These are phyloP conservation scores for Elaeis guineensis DNA, from an alignment of 176 grass and related monocot species.

Conservation along the genomic window DNA sequence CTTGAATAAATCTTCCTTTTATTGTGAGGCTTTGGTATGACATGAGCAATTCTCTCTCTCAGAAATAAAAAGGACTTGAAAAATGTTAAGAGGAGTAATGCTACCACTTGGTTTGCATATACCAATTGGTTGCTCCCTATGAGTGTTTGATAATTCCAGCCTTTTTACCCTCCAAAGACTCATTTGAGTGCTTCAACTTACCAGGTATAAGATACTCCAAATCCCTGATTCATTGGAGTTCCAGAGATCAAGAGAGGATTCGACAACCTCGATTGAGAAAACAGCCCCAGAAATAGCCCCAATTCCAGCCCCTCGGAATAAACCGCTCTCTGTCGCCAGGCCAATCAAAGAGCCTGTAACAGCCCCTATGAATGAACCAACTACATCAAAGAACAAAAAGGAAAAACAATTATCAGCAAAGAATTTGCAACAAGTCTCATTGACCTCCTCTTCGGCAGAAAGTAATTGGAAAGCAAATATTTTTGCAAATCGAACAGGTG, in stretches of 20 bases:
- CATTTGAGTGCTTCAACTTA: slow-evolving; percentile 2
- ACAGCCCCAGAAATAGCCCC: slow-evolving; percentile 91
- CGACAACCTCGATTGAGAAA: slow-evolving; percentile 75
- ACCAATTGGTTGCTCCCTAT: too few relatives aligned
- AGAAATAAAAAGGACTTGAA: too few relatives aligned
- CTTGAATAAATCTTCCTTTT: too few relatives aligned
- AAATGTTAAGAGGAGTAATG: too few relatives aligned
- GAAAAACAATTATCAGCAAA: neutral
- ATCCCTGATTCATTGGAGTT: slow-evolving; percentile 37
- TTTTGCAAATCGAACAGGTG: too few relatives aligned
- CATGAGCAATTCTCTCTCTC: too few relatives aligned
- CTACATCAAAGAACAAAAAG: slow-evolving; percentile 12
- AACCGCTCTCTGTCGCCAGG: slow-evolving; percentile 52
- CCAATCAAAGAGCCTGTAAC: slow-evolving; percentile 53
- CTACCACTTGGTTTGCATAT: too few relatives aligned
- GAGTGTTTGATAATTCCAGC: too few relatives aligned
- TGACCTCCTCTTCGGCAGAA: too few relatives aligned
- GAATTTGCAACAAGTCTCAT: too few relatives aligned
- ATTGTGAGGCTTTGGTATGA: too few relatives aligned
- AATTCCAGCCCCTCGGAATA: slow-evolving; percentile 64
- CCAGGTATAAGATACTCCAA: slow-evolving; percentile 65
- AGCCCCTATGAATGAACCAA: slow-evolving; percentile 44
- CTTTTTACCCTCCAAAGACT: neutral
- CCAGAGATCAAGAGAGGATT: slow-evolving; percentile 73
- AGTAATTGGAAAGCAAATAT: too few relatives aligned